A percentile compares a stretch with the other conserved stretches of the same genome.
These are phyloP conservation scores for Fraxinus pennsylvanica DNA, from an alignment of 257 asterid species.

Conservation along the genomic window DNA sequence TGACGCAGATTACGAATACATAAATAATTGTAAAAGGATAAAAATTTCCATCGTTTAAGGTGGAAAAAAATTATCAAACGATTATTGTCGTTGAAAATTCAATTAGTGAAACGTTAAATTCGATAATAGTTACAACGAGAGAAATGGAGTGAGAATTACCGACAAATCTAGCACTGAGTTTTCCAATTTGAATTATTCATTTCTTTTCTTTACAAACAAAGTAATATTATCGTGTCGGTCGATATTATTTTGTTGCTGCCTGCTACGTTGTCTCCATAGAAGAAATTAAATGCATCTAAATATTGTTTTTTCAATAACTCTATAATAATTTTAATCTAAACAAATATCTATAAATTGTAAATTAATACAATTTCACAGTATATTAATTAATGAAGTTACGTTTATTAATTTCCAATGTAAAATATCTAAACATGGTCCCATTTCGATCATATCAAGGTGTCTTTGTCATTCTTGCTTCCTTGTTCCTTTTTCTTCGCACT, in stretches of 20 bases:
- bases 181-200: background rate
- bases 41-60: background rate
- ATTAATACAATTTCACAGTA: background rate
- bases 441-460: background rate
- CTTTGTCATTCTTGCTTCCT: constrained; percentile 1
- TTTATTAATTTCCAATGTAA: background rate
- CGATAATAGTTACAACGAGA: background rate
- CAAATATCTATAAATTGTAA: background rate
- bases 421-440: background rate
- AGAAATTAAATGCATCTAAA: background rate
- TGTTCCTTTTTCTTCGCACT: background rate
- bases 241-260: background rate
- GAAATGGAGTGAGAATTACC: no score
- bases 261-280: background rate
- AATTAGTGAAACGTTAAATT: background rate
- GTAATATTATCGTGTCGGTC: background rate
- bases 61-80: no score
- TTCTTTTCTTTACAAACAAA: no score
- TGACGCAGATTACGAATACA: no score
- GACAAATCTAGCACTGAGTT: no score
- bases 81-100: no score
- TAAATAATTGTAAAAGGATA: no score
- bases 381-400: background rate
- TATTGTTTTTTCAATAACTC: no score
- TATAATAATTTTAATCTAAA: no score